A percentile compares a stretch with the other conserved stretches of the same genome.
Conservation (phyloP, 352 stramenopile genomes). For the Aphanomyces euteiches region DNA sequence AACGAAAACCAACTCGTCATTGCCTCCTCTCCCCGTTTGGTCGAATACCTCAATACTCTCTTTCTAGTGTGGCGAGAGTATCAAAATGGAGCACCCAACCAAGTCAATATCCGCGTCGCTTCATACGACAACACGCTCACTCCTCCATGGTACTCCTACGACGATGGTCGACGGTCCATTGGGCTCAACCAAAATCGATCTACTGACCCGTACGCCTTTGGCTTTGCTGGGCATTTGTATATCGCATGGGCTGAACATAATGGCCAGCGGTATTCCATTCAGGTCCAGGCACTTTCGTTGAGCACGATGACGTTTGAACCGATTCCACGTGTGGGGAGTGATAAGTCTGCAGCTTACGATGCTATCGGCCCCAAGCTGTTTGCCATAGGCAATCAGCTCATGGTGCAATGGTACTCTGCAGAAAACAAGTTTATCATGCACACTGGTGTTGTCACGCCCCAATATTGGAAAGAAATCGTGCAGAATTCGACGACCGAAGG, state of each 20-base stretch:
- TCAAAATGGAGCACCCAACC: constrained; percentile 27
- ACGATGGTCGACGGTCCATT: constrained; percentile 41
- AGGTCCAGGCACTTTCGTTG: constrained; percentile 42
- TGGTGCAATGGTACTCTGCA: constrained; percentile 12
- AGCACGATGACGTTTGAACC: constrained; percentile 17
- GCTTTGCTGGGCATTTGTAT: constrained; percentile 59
- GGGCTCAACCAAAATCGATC: constrained; percentile 58
- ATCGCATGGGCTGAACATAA: constrained; percentile 55
- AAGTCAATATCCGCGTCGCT: constrained; percentile 32
- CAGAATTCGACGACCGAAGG: not conserved
- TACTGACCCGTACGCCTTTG: constrained; percentile 38
- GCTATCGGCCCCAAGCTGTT: constrained; percentile 6
- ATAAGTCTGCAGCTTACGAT: not conserved
- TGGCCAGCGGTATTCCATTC: constrained; percentile 35
- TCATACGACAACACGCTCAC: constrained; percentile 43
- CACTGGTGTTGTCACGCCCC: constrained; percentile 11
- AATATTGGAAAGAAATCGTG: constrained; percentile 27
- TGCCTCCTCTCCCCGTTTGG: constrained; percentile 42
- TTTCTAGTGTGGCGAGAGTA: constrained; percentile 58
- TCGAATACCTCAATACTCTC: constrained; percentile 61
- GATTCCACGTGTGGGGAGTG: constrained; percentile 20
- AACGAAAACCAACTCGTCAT: constrained; percentile 58
- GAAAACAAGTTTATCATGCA: not conserved
- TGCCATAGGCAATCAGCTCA: constrained; percentile 14
- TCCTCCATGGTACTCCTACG: constrained; percentile 69